Base-by-base conservation (phyloP, 768 basidiomycete genomes). In the Trametopsis cervina region DNA sequence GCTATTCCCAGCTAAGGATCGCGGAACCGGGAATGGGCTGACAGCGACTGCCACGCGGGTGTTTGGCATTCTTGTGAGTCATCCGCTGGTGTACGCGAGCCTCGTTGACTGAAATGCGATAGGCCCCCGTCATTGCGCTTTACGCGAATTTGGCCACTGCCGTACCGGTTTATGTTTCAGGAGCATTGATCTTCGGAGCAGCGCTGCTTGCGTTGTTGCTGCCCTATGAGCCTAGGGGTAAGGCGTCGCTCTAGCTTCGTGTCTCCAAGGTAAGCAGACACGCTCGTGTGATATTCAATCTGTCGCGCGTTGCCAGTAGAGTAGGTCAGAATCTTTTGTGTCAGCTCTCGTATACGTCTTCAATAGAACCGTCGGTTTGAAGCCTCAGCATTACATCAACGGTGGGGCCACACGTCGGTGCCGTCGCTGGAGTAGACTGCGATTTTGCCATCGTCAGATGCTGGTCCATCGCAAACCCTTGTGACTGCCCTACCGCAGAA, bases 141-240 rank as follows among this genome's bases (percentile, higher is more conserved):
- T 84, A 82, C 47, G 81, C 82, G 4, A 73, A 85, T 58, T 60
- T 87, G 20, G 60, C 66, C 24, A 83, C 82, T 0, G 71, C 80
- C 0, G 80, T 79, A 0, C 87, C 87, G 0, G 82, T 89, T 23
- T 89, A 84, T 58, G 77, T 86, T 37, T 73, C 83, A 7, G 85
- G 81, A 1, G 79, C 72, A 4, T 55, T 89, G 47, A 71, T 85
- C 51, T 68, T 89, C 20, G 65, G 71, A 45, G 75, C 81, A 4
- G 85, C 84, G 2, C 60, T 68, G 6, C 54, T 88, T 42, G 75
- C 82, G 1, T 59, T 87, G 25, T 57, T 84, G 0, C 64, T 90
- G 17, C 88, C 86, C 0, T 88, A 80, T 53, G 85, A 89, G 61
- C 80, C 85, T 0, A 66, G 80, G 56, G 87, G 86, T n/a, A 83